A percentile compares a stretch with the other conserved stretches of the same genome.
phyloP scores from a whole-genome alignment of 208 protist species.

The Crithidia sp. region DNA sequence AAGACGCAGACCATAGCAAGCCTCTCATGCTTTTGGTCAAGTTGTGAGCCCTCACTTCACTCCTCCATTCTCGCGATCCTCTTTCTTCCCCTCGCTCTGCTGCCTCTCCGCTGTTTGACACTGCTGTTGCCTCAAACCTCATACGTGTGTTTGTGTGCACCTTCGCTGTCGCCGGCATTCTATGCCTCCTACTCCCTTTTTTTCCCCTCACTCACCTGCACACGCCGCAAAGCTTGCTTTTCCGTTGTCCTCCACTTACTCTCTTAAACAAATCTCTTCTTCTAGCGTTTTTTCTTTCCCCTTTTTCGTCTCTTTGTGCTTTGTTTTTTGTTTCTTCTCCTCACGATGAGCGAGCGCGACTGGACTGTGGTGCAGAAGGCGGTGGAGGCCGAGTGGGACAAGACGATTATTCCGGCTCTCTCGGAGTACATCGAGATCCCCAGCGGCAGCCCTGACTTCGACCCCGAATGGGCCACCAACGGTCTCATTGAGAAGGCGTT shows the following conservation, averaged over 20 bases:
- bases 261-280: background rate
- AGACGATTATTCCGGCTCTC: conserved; percentile 81
- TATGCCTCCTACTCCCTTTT: background rate
- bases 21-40: too few relatives aligned
- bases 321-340: background rate
- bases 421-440: conserved; percentile 93
- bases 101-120: too few relatives aligned
- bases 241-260: background rate
- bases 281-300: background rate
- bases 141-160: too few relatives aligned
- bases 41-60: too few relatives aligned
- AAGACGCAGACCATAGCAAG: too few relatives aligned
- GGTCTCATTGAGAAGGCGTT: conserved; percentile 90
- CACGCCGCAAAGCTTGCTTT: background rate
- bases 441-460: conserved; percentile 94
- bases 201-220: background rate
- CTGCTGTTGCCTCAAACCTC: too few relatives aligned
- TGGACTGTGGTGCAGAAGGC: conserved; percentile 56
- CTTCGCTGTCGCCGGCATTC: too few relatives aligned
- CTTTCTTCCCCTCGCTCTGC: too few relatives aligned
- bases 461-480: conserved; percentile 88
- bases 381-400: conserved; percentile 87
- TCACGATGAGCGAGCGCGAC: conserved; percentile 31
- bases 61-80: too few relatives aligned
- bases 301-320: background rate